phyloP scores from a whole-genome alignment of 345 rosid species.

The Eucalyptus virginea region DNA sequence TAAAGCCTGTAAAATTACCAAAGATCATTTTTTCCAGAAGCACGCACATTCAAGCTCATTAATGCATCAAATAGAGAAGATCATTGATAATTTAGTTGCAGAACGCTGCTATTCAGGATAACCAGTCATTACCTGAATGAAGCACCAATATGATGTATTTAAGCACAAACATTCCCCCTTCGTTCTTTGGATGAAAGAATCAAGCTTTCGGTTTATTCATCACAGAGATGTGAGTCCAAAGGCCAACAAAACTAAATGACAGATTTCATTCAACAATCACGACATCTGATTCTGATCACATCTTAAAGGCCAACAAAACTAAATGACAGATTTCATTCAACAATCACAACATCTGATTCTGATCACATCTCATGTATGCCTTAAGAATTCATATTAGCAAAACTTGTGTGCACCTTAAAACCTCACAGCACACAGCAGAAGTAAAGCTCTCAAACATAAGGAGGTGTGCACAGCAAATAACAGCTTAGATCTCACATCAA shows the following conservation, averaged over 20 bases:
- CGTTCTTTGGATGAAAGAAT: neutral
- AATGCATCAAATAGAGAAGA: neutral
- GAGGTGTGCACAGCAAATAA: neutral
- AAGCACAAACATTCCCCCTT: neutral
- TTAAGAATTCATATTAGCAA: neutral
- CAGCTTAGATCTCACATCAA: neutral
- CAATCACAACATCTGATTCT: neutral
- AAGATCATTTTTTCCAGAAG: neutral
- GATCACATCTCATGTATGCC: neutral
- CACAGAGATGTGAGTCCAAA: neutral
- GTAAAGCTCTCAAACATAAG: neutral
- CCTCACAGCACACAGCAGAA: neutral
- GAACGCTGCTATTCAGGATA: neutral
- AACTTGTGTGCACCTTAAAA: neutral
- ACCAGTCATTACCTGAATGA: neutral
- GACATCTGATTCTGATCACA: neutral
- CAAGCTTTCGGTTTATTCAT: neutral
- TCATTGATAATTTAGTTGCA: neutral
- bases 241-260: neutral
- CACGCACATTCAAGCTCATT: neutral
- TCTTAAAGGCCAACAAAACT: neutral
- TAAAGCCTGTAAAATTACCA: neutral
- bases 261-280: neutral
- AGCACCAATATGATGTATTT: neutral
- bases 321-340: neutral